These are phyloP conservation scores for Colletotrichum spaethianum DNA, from an alignment of 2,329 filamentous ascomycete species.

Conservation along the genomic window DNA sequence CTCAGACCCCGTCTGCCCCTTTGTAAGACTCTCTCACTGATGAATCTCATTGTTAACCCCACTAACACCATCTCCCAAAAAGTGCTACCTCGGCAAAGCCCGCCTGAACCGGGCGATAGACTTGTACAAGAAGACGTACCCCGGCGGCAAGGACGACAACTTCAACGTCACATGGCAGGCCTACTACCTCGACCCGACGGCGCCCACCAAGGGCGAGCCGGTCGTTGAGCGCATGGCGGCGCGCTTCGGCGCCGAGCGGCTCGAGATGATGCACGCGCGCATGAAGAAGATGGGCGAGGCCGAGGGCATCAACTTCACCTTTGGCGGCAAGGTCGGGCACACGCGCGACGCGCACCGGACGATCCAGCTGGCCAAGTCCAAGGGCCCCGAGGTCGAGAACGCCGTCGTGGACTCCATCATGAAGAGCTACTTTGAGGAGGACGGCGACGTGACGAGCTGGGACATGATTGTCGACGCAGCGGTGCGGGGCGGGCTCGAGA, in stretches of 20 bases:
- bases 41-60: not conserved
- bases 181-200: slow-evolving; percentile 83
- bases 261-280: slow-evolving; percentile 69
- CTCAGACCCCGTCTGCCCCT: slow-evolving; percentile 86
- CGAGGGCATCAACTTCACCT: slow-evolving; percentile 82
- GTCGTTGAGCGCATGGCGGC: slow-evolving; percentile 66
- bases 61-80: slow-evolving; percentile 45
- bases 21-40: slow-evolving; percentile 51
- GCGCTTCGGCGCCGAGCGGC: slow-evolving; percentile 77
- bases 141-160: slow-evolving; percentile 71
- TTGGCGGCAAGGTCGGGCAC: slow-evolving; percentile 79
- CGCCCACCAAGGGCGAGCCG: slow-evolving; percentile 62
- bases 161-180: slow-evolving; percentile 83
- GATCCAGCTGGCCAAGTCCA: slow-evolving; percentile 75
- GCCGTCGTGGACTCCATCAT: slow-evolving; percentile 75
- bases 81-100: slow-evolving; percentile 86
- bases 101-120: slow-evolving; percentile 81
- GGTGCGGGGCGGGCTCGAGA: slow-evolving; percentile 67
- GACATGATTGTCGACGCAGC: slow-evolving; percentile 67
- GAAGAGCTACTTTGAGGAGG: slow-evolving; percentile 75
- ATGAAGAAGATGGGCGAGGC: slow-evolving; percentile 70
- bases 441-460: slow-evolving; percentile 73
- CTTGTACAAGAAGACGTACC: slow-evolving; percentile 74
- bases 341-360: slow-evolving; percentile 86
- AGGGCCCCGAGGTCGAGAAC: slow-evolving; percentile 68